phyloP scores from a whole-genome alignment of 495 filamentous ascomycete species.

The Trichocladium antarcticum region DNA sequence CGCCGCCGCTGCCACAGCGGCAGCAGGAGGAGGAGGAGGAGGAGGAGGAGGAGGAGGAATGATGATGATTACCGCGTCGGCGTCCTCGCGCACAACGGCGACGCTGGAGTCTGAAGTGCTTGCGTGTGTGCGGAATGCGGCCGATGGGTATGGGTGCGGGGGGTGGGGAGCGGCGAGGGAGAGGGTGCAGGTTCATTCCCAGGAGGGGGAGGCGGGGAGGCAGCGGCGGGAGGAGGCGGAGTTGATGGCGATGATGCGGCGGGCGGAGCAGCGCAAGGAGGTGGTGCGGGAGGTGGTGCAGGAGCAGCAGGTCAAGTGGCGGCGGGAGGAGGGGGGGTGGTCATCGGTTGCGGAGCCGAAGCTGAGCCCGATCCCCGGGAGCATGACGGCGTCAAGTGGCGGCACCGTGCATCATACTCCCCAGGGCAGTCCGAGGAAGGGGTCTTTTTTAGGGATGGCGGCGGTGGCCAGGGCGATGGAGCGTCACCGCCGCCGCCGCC shows the following conservation, averaged over 20 bases:
- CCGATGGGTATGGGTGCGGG: constrained; percentile 17
- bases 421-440: not conserved
- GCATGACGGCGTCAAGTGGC: constrained; percentile 8
- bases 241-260: constrained; percentile 22
- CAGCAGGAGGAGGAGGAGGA: not conserved
- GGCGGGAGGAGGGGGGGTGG: constrained; percentile 34
- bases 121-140: not conserved
- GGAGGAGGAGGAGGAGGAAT: no score
- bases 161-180: constrained; percentile 2
- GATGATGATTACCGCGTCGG: no score
- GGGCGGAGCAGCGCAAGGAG: constrained; percentile 28
- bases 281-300: constrained; percentile 20
- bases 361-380: constrained; percentile 38
- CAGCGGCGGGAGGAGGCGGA: constrained; percentile 12
- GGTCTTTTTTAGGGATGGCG: constrained; percentile 29
- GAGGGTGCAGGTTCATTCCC: no score
- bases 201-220: not conserved
- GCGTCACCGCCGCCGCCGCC: constrained; percentile 1
- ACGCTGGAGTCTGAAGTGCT: no score
- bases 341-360: constrained; percentile 38
- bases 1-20: not conserved
- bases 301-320: constrained; percentile 31
- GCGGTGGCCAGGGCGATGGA: constrained; percentile 5
- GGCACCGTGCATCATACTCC: constrained; percentile 7
- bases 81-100: no score